These are phyloP conservation scores for Fraxinus platypoda DNA, from an alignment of 305 asterid species.

Conservation along the genomic window DNA sequence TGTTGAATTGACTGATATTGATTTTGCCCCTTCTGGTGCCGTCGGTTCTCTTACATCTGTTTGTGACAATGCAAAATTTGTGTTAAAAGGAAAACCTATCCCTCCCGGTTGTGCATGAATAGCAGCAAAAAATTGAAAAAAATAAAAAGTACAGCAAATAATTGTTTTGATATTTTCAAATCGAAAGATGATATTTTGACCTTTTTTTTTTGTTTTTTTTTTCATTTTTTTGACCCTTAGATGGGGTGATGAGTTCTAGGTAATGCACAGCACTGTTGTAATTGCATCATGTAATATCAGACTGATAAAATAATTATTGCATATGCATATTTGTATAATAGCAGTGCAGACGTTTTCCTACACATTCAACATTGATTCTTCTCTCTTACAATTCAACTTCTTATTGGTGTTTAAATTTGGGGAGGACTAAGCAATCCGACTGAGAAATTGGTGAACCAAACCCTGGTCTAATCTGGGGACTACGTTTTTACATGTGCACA, in stretches of 20 bases:
- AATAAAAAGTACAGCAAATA: not conserved
- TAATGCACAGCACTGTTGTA: not conserved
- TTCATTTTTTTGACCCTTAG: not conserved
- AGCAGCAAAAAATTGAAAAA: not conserved
- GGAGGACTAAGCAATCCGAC: too few relatives aligned
- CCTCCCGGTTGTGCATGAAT: slow-evolving; percentile 24
- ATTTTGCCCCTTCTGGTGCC: slow-evolving; percentile 16
- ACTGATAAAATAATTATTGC: not conserved
- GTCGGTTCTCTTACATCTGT: not conserved
- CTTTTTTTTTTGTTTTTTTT: not conserved
- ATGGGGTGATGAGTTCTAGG: not conserved
- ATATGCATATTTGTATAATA: not conserved
- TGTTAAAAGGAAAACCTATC: slow-evolving; percentile 8
- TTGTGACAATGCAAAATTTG: slow-evolving; percentile 26
- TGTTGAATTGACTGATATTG: slow-evolving; percentile 41
- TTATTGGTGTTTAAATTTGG: too few relatives aligned
- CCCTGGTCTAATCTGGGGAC: too few relatives aligned
- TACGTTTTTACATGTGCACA: too few relatives aligned
- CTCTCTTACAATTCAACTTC: too few relatives aligned
- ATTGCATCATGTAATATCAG: not conserved
- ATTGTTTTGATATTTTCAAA: not conserved
- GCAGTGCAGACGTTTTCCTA: not conserved
- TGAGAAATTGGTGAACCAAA: too few relatives aligned
- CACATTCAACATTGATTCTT: too few relatives aligned
- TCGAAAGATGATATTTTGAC: too few relatives aligned